Conservation (phyloP, 1,139 yeast species). For the Hemisphaericaspora xylanilytica region DNA sequence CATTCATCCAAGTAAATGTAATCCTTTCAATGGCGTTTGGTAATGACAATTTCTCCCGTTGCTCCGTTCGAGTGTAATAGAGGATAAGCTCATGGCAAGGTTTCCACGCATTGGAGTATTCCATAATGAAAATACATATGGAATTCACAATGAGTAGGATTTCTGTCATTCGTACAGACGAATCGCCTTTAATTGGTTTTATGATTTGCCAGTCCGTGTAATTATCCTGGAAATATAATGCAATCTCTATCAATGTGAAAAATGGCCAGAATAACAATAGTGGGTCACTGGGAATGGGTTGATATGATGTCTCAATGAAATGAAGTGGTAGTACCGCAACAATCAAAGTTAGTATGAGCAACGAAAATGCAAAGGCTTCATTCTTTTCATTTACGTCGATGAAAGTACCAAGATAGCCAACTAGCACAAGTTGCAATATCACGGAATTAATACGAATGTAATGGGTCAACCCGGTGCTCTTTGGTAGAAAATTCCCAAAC, state of each 20-base stretch:
- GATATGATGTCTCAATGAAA: conserved; percentile 33
- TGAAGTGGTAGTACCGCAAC: conserved; percentile 39
- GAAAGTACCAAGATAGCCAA: conserved; percentile 19
- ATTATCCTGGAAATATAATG: conserved; percentile 29
- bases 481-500: conserved; percentile 23
- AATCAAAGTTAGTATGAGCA: conserved; percentile 12
- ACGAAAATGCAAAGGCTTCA: conserved; percentile 22
- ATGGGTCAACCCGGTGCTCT: conserved; percentile 31
- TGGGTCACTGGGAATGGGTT: conserved; percentile 32
- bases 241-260: conserved; percentile 20
- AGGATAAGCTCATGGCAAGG: conserved; percentile 26
- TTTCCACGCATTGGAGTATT: conserved; percentile 25
- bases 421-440: conserved; percentile 24
- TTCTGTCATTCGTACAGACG: conserved; percentile 17
- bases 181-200: conserved; percentile 13
- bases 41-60: conserved; percentile 21
- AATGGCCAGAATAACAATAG: conserved; percentile 45
- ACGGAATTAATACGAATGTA: conserved; percentile 28
- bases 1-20: conserved; percentile 65
- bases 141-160: conserved; percentile 20
- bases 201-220: conserved; percentile 27
- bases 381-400: conserved; percentile 24
- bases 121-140: conserved; percentile 22
- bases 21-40: conserved; percentile 51
- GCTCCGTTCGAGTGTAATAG: conserved; percentile 15